Evolutionary conservation across 78 protist species (phyloP).

Genomic region (Dictyostelium firmibasis): DNA sequence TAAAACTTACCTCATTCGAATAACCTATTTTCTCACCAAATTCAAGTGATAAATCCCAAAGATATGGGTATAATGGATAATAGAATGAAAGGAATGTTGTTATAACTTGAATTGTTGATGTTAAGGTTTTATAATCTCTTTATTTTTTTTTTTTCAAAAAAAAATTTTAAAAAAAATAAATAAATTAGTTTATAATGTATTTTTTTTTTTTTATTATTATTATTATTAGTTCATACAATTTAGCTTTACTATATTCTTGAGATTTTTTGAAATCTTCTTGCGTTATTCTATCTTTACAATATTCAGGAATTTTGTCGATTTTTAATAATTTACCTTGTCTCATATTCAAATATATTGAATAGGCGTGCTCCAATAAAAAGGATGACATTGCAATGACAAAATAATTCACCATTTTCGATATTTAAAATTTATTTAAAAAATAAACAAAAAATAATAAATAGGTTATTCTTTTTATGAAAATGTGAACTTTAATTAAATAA

Average conservation of each 20-base stretch:
- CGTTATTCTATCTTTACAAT: constrained; percentile 3
- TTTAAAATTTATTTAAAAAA: no score
- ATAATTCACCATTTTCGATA: not conserved
- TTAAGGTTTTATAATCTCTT: not conserved
- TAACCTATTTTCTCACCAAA: not conserved
- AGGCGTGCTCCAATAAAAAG: not conserved
- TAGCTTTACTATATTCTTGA: constrained; percentile 61
- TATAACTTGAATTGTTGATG: not conserved
- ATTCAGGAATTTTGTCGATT: not conserved
- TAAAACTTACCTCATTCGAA: constrained; percentile 38
- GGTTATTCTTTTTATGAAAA: no score
- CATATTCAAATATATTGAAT: constrained; percentile 6
- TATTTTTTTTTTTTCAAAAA: not conserved
- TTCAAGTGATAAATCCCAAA: constrained; percentile 19
- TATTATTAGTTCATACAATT: constrained; percentile 13
- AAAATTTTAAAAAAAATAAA: no score
- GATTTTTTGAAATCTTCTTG: constrained; percentile 50
- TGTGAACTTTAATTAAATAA: no score
- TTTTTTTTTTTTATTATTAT: not conserved
- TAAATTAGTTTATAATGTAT: not conserved
- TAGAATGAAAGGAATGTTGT: not conserved
- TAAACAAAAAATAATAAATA: no score
- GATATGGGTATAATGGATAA: constrained; percentile 3
- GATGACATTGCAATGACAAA: not conserved
- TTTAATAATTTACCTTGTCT: constrained; percentile 33